Evolutionary conservation across 768 basidiomycete species (phyloP).

Genomic region (Mrakia frigida): DNA sequence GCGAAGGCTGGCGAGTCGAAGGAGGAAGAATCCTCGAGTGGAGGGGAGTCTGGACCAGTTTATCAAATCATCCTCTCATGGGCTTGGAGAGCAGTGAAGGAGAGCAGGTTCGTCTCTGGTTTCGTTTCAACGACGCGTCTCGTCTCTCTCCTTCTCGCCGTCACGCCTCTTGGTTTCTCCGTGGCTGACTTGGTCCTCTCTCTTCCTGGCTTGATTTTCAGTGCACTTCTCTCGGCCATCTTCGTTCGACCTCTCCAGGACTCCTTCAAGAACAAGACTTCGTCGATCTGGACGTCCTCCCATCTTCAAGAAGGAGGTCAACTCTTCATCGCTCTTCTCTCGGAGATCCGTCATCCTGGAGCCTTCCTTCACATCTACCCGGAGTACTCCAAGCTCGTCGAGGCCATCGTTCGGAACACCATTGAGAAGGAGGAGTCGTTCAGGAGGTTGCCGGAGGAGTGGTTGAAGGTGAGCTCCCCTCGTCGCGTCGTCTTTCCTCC

Average conservation of each 20-base stretch:
- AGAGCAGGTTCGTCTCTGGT: constrained; percentile 24
- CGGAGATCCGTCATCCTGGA: constrained; percentile 31
- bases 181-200: too few relatives aligned
- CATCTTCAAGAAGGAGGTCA: background rate
- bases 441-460: background rate
- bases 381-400: constrained; percentile 23
- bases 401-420: background rate
- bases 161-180: background rate
- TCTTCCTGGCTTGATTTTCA: background rate
- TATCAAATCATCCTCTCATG: constrained; percentile 21
- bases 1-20: background rate
- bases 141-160: background rate
- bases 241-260: background rate
- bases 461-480: constrained; percentile 13
- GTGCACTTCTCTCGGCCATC: constrained; percentile 25
- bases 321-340: constrained; percentile 23
- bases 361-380: constrained; percentile 31
- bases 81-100: constrained; percentile 30
- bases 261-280: background rate
- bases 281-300: background rate
- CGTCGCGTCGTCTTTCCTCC: background rate
- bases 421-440: background rate
- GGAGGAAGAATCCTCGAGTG: background rate
- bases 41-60: background rate
- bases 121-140: background rate